These are phyloP conservation scores for Neonectria ditissima DNA, from an alignment of 2,329 filamentous ascomycete genomes.

Conservation along the genomic window DNA sequence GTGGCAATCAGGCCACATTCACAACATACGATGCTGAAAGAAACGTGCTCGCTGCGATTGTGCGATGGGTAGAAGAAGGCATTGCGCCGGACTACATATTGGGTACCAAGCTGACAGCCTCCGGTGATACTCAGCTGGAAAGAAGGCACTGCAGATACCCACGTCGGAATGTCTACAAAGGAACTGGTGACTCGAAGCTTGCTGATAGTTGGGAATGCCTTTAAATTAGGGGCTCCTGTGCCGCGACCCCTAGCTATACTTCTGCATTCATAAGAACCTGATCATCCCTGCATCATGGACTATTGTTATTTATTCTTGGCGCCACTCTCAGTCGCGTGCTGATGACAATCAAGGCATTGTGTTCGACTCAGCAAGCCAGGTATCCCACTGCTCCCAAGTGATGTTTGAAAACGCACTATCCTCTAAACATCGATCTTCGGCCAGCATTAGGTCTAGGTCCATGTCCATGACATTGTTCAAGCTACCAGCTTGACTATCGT, in stretches of 20 bases:
- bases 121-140: slow-evolving; percentile 39
- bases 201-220: slow-evolving; percentile 48
- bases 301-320: too few species aligned
- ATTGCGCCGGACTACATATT: slow-evolving; percentile 54
- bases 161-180: slow-evolving; percentile 46
- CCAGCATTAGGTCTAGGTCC: background rate
- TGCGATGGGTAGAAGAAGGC: slow-evolving; percentile 61
- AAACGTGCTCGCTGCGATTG: slow-evolving; percentile 61
- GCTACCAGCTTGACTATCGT: background rate
- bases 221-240: background rate
- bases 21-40: slow-evolving; percentile 48
- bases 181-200: slow-evolving; percentile 40
- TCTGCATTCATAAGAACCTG: too few species aligned
- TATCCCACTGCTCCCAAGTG: slow-evolving; percentile 1
- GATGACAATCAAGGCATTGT: background rate
- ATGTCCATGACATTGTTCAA: background rate
- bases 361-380: background rate
- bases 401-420: background rate
- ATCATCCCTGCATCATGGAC: too few species aligned
- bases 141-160: slow-evolving; percentile 53
- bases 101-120: slow-evolving; percentile 47
- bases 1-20: slow-evolving; percentile 36
- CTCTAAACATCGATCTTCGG: background rate
- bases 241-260: too few species aligned
- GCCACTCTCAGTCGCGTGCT: background rate